Evolutionary conservation across 768 basidiomycete genomes (phyloP).

Genomic region (Paxillus ammoniavirescens): DNA sequence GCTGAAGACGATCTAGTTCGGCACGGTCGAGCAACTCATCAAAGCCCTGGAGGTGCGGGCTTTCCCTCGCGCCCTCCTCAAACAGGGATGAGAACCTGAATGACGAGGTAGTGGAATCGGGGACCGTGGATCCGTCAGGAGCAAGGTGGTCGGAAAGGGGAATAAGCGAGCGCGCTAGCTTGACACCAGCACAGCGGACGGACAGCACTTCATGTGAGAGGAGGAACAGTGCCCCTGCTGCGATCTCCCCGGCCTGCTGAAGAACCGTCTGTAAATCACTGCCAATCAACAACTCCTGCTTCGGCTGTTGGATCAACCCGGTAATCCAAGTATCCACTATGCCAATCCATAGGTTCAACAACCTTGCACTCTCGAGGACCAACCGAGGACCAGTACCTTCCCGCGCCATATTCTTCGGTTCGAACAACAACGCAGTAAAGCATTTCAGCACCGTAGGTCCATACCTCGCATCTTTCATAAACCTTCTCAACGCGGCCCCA

Average conservation of each 20-base stretch:
- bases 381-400: constrained; percentile 65
- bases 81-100: constrained; percentile 52
- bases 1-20: constrained; percentile 59
- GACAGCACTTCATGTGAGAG: constrained; percentile 53
- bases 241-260: constrained; percentile 57
- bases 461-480: constrained; percentile 60
- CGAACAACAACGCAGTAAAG: constrained; percentile 74
- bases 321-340: constrained; percentile 70
- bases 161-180: constrained; percentile 59
- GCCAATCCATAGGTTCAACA: constrained; percentile 72
- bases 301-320: constrained; percentile 41
- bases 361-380: constrained; percentile 60
- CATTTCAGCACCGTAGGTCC: constrained; percentile 58
- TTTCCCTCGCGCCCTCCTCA: constrained; percentile 46
- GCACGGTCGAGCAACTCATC: constrained; percentile 64
- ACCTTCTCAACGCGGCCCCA: constrained; percentile 62
- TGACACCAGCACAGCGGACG: constrained; percentile 60
- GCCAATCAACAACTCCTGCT: constrained; percentile 34
- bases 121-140: constrained; percentile 27
- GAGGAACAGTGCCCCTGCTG: constrained; percentile 73
- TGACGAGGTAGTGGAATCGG: constrained; percentile 26
- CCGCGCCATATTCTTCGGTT: constrained; percentile 56
- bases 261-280: constrained; percentile 43
- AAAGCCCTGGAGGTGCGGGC: constrained; percentile 54
- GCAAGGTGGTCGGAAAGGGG: constrained; percentile 46